Evolutionary conservation across 164 flowering plant genomes (phyloP).

Genomic region (Vitis rotundifolia): DNA sequence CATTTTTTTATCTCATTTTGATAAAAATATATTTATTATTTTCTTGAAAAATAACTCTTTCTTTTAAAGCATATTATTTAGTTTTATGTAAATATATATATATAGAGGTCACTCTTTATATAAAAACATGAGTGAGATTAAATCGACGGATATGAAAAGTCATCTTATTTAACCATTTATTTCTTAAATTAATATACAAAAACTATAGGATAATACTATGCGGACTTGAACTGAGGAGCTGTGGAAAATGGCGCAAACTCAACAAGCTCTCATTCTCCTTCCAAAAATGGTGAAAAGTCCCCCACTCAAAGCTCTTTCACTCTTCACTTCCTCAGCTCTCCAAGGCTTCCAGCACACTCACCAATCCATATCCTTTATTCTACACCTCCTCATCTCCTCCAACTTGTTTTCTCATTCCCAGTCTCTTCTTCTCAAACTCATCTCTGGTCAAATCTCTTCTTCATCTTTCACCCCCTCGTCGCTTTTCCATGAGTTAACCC

Average conservation of each 20-base stretch:
- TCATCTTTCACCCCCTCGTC: conserved; percentile 31
- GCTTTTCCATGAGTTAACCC: conserved; percentile 35
- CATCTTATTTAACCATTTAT: neutral
- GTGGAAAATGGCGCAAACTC: conserved; percentile 16
- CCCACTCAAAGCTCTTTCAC: conserved; percentile 51
- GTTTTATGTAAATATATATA: too few relatives aligned
- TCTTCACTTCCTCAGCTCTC: conserved; percentile 42
- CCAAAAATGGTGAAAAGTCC: conserved; percentile 63
- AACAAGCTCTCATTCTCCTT: conserved; percentile 23
- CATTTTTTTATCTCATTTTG: too few relatives aligned
- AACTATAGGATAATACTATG: too few relatives aligned
- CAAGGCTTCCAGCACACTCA: conserved; percentile 40
- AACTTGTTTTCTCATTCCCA: conserved; percentile 40
- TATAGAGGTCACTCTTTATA: too few relatives aligned
- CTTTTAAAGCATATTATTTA: too few relatives aligned
- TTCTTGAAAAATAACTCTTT: too few relatives aligned
- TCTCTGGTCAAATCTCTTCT: conserved; percentile 39
- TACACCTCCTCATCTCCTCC: conserved; percentile 46
- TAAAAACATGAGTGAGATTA: too few relatives aligned
- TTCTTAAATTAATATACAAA: too few relatives aligned
- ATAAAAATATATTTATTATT: too few relatives aligned
- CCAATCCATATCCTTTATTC: conserved; percentile 34
- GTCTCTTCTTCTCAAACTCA: conserved; percentile 37
- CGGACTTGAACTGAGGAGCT: too few relatives aligned
- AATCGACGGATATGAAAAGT: too few relatives aligned